Conservation (phyloP, 768 basidiomycete genomes). For the Tulasnella sp. region DNA sequence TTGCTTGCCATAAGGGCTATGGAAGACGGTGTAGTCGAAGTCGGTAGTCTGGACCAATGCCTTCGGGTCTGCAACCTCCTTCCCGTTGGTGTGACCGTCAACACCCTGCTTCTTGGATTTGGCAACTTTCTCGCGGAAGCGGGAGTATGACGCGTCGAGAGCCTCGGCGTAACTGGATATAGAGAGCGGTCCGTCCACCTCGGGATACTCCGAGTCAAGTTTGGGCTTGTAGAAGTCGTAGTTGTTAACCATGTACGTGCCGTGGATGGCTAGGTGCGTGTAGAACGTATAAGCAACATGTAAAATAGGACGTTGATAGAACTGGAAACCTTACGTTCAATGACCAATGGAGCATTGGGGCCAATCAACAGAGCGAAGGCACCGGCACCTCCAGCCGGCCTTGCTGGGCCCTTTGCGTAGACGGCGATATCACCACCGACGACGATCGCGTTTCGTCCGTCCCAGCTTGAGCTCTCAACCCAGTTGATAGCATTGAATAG, state of each 20-base stretch:
- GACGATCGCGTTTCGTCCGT: constrained; percentile 94
- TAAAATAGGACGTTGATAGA: too few relatives aligned
- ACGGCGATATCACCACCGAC: constrained; percentile 96
- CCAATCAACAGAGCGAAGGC: constrained; percentile 92
- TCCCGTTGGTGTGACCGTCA: constrained; percentile 30
- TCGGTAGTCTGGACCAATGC: constrained; percentile 23
- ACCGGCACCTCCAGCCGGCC: constrained; percentile 95
- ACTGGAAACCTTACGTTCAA: constrained; percentile 91
- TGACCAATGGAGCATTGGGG: constrained; percentile 85
- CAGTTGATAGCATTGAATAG: constrained; percentile 99
- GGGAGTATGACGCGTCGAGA: constrained; percentile 77
- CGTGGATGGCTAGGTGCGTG: constrained; percentile 66
- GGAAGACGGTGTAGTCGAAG: constrained; percentile 91
- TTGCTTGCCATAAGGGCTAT: constrained; percentile 97
- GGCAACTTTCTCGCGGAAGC: constrained; percentile 72
- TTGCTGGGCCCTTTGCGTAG: constrained; percentile 89
- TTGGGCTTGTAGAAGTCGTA: constrained; percentile 99
- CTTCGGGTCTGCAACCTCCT: constrained; percentile 29
- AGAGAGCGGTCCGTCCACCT: constrained; percentile 94
- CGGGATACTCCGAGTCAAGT: constrained; percentile 88
- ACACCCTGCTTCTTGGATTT: constrained; percentile 35
- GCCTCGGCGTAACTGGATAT: constrained; percentile 92
- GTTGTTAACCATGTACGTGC: constrained; percentile 92
- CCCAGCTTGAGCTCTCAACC: constrained; percentile 94
- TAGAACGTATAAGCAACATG: too few relatives aligned